Base-by-base conservation (phyloP, 2,329 filamentous ascomycete genomes). In the Proliferodiscus dingleyae region DNA sequence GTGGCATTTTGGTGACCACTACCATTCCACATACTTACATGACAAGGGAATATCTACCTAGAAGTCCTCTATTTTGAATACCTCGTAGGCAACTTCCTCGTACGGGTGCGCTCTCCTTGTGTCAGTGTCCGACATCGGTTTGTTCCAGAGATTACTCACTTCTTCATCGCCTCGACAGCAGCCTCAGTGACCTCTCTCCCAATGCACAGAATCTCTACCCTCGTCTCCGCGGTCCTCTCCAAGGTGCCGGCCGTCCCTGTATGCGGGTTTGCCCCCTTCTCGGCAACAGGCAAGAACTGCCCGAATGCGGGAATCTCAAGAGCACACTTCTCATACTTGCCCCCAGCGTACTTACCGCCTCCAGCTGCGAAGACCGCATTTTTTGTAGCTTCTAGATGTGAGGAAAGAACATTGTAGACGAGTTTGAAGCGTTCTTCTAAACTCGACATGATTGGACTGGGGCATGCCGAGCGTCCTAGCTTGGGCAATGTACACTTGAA, bases 101-200 rank as follows among this genome's bases (percentile, higher is more conserved):
- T 75, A 78, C 2, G 73, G 74, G 60, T 77, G 75, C 26, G 55
- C 53, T 40, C 61, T 61, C 29, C 49, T 53, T 23, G 51, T 34
- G 30, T 33, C 58, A 54, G 50, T 15, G 34, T 46, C 28, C 3
- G 0, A 26, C 24, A 26, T 26, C 6, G 6, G 24, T 6, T 11
- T 26, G 24, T 11, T 11, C 38, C 41, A 8, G 15, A 50, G 16
- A 6, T 16, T 24, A 70, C 75, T 58, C 53, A 85, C 83, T 68
- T 70, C 64, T 84, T 87, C 64, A 88, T 60, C 3, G 79, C 83
- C 16, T 70, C 72, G 0, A 87, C 80, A 1, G 74, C 81, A 26
- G 70, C 70, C 47, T 67, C 70, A 0, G 71, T 69, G 13, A 76
- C 69, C 5, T 83, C 77, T 54, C 74, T 71, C 0, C 81, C 79